phyloP scores from a whole-genome alignment of 495 filamentous ascomycete species.

The Hyaloscypha finlandica region DNA sequence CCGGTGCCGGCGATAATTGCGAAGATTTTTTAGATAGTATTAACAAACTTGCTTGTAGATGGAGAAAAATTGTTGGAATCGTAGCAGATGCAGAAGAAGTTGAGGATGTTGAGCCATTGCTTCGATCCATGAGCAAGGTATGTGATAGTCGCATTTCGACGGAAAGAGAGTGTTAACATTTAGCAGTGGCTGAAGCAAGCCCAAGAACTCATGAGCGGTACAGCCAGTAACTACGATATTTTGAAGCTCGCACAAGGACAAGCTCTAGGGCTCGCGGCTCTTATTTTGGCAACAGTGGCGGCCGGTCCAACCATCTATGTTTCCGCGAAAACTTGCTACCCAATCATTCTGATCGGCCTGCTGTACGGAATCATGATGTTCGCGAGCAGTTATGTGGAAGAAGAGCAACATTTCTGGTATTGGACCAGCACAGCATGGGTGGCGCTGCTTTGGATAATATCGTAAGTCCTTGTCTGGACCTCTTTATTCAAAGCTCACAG shows the following conservation, averaged over 20 bases:
- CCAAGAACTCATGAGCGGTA: constrained; percentile 76
- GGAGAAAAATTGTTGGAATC: constrained; percentile 41
- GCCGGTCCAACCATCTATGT: constrained; percentile 32
- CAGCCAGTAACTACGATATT: constrained; percentile 90
- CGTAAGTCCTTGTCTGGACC: constrained; percentile 23
- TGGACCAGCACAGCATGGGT: constrained; percentile 83
- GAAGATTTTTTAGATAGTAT: constrained; percentile 45
- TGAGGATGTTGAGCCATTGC: constrained; percentile 12
- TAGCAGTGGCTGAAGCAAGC: constrained; percentile 65
- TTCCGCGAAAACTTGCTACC: constrained; percentile 21
- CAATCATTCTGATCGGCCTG: constrained; percentile 46
- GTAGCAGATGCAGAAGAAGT: constrained; percentile 7
- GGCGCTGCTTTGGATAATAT: constrained; percentile 60
- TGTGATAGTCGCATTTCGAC: constrained; percentile 30
- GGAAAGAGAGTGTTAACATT: constrained; percentile 31
- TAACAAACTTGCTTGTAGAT: constrained; percentile 66
- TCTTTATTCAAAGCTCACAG: constrained; percentile 15
- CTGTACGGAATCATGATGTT: constrained; percentile 90
- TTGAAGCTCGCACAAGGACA: constrained; percentile 45
- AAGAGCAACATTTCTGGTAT: constrained; percentile 99
- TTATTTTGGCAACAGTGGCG: constrained; percentile 48
- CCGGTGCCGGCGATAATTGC: constrained; percentile 44
- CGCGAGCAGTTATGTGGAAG: constrained; percentile 94
- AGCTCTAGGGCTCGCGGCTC: constrained; percentile 26
- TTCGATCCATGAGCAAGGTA: constrained; percentile 17